Evolutionary conservation across 2,329 filamentous ascomycete species (phyloP), one percentile per base, ranked within the genome.

Genomic region (Diaporthe batatas): DNA sequence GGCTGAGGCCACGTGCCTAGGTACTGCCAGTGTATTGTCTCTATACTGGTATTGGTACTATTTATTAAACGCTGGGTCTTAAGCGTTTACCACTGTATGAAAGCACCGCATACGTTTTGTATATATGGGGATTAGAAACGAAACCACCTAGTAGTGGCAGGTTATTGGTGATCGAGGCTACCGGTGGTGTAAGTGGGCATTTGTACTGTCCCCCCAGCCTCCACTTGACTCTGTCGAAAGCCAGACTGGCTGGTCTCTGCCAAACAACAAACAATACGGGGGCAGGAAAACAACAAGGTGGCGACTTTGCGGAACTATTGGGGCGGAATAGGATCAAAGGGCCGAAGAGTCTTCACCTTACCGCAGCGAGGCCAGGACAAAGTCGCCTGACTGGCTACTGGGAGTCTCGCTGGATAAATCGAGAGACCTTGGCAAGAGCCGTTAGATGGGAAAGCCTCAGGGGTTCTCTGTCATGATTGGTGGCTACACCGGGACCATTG

Each of bases 361-460:
- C 1, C 42, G 10, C 1, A 7, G 42, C 10, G 25, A 23, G 18
- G 18, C 39, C 21, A 49, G 59, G 34, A 1, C 34, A 6, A 42
- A 16, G 4, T 49, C 59, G 21, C n/a, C 59, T 2, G 59, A 64
- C 10, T 34, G 21, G 23, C 59, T 5, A 23, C 42, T 12, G 16
- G 77, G 80, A 36, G 77, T 82, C 32, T 74, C 76, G 23, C 58
- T 82, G 39, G 81, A 83, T 71, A 83, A 84, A 75, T 80, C 81
- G 6, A 79, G 81, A 34, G 76, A 80, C 5, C 65, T 81, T 10
- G 76, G 79, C 68, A 81, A 79, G 75, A 82, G 78, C 71, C 77
- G 79, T 39, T 80, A 78, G 78, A 77, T 82, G 75, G 79, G 77
- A 10, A 76, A 70, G 14, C 76, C 78, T n/a, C 64, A 77, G 64